Evolutionary conservation across 495 filamentous ascomycete species (phyloP), one percentile per base, ranked within the genome.

Genomic region (Penicillium flavigenum): DNA sequence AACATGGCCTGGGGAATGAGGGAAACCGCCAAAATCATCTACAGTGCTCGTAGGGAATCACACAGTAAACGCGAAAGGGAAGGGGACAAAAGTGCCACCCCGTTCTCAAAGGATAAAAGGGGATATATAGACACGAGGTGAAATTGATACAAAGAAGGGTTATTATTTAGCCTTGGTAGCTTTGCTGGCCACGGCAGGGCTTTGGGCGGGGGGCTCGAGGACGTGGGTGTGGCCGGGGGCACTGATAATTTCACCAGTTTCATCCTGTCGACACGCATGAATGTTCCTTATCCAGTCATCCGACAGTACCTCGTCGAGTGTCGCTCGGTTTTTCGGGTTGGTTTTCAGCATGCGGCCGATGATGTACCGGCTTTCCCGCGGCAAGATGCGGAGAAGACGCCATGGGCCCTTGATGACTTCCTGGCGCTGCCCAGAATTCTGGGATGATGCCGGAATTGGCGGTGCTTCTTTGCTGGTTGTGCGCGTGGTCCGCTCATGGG

Each of bases 331-430:
- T 61, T 84, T 89, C 5, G 94, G 92, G 63, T 94, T 84, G 41
- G 96, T 77, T 63, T 96, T 92, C 47, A 98, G 79, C 94, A 98
- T 98, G 42, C 89, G 82, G 22, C 89, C 88, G 51, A 98, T 91
- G 57, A 98, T 90, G 63, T 90, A 85, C 29, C 94, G 79, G 52
- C 85, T 95, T 73, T 98, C 94, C 58, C 94, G 82, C 9, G 94
- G 94, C 4, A 98, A 81, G 7, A 98, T 81, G 49, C 94, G 84
- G n/a, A 98, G 81, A 55, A 98, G 81, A 39, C 94, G 85, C 88
- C 92, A 95, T 11, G 95, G 95, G 0, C 94, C 94, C 65, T 91
- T 91, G 64, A 97, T 90, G 3, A 91, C 83, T 62, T 92, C 88
- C 54, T 76, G 76, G n/a, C 74, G 76, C 62, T 84, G 87, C 49